Conservation (phyloP, 768 basidiomycete genomes). For the Collybia sordida region DNA sequence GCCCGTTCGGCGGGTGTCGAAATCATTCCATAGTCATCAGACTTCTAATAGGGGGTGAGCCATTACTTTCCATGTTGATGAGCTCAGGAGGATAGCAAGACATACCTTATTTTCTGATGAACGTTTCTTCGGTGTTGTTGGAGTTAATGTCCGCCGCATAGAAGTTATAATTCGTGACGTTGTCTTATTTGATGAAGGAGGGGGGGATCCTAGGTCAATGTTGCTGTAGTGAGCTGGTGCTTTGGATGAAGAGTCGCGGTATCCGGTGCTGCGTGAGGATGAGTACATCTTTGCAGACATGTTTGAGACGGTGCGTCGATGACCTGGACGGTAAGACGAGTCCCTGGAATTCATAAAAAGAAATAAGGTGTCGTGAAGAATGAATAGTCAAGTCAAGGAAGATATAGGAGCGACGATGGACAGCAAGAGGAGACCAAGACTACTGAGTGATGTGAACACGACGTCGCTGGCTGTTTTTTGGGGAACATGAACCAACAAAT, state of each 20-base stretch:
- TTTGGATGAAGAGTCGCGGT: not conserved
- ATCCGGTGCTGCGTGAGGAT: not conserved
- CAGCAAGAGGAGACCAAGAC: constrained; percentile 3
- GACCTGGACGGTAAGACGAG: constrained; percentile 11
- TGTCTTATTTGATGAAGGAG: constrained; percentile 12
- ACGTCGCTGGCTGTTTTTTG: constrained; percentile 1
- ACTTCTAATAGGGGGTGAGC: constrained; percentile 7
- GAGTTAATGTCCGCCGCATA: constrained; percentile 17
- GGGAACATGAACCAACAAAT: constrained; percentile 1
- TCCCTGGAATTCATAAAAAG: constrained; percentile 14
- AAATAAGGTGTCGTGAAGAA: not conserved
- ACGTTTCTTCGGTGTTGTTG: constrained; percentile 17
- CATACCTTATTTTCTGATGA: constrained; percentile 16
- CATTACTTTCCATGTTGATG: not conserved
- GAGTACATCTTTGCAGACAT: constrained; percentile 8
- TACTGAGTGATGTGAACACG: not conserved
- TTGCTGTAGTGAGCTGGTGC: constrained; percentile 3
- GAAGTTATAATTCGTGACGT: constrained; percentile 23
- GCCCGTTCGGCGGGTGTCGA: constrained; percentile 41
- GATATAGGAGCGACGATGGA: not conserved
- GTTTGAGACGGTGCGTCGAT: constrained; percentile 12
- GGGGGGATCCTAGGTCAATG: constrained; percentile 5
- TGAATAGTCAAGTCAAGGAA: not conserved
- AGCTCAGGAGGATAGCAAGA: not conserved
- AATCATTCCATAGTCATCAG: constrained; percentile 30